phyloP scores from a whole-genome alignment of 495 filamentous ascomycete species.

The Acidomyces sp. region DNA sequence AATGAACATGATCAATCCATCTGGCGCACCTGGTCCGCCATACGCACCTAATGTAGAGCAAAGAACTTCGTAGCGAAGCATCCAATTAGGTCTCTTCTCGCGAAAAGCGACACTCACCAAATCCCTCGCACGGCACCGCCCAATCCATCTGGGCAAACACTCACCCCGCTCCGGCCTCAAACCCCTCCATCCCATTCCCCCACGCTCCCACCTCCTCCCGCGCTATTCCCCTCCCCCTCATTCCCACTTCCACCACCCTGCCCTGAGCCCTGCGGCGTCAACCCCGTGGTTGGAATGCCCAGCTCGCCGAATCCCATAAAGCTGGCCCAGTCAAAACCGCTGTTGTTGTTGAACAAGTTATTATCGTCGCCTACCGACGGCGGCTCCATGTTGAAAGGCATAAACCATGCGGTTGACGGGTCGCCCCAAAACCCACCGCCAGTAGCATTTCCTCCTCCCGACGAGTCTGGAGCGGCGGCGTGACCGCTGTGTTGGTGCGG shows the following conservation, averaged over 20 bases:
- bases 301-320: constrained; percentile 10
- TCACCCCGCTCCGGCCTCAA: too few relatives aligned
- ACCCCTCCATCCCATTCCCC: too few relatives aligned
- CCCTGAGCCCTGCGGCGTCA: constrained; percentile 1
- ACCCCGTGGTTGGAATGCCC: constrained; percentile 9
- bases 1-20: too few relatives aligned
- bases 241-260: background rate
- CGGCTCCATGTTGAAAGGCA: constrained; percentile 86
- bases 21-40: too few relatives aligned
- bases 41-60: too few relatives aligned
- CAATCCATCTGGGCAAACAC: too few relatives aligned
- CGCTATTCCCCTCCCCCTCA: background rate
- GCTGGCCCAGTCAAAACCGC: constrained; percentile 7
- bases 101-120: too few relatives aligned
- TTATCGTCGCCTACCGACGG: constrained; percentile 43
- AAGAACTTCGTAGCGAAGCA: too few relatives aligned
- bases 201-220: too few relatives aligned
- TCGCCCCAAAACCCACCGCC: constrained; percentile 10
- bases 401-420: constrained; percentile 70
- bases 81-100: too few relatives aligned
- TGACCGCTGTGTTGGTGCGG: constrained; percentile 2
- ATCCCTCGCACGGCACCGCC: too few relatives aligned
- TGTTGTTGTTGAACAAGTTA: constrained; percentile 11
- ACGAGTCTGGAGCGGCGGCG: background rate
- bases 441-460: background rate